Base-by-base conservation (phyloP, 2,329 filamentous ascomycete species). In the Ampelomyces quisqualis region DNA sequence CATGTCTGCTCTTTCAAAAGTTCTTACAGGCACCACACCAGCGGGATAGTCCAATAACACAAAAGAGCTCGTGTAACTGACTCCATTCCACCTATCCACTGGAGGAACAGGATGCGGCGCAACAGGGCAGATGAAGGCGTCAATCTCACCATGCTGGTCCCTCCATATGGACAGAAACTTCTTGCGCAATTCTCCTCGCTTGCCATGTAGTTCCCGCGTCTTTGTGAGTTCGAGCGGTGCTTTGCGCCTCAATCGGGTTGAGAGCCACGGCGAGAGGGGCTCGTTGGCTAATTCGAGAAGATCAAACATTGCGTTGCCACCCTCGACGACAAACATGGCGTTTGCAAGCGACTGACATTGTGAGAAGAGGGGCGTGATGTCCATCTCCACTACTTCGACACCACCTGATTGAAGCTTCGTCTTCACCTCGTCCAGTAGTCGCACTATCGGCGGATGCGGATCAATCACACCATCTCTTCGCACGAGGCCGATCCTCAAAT, bases 1-100 rank as follows among this genome's bases (percentile, higher is more conserved):
- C 47, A 81, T 64, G 64, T 85, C 82, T 1, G 53, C 57, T 37
- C 73, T 65, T 0, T 45, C 58, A 35, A 82, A 72, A 1, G 62
- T 57, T 2, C 81, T 67, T 1, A 85, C 74, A 0, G 81, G 81
- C 1, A 85, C 43, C 3, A 69, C 58, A 13, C 77, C 82, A 2
- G 81, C 77, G 0, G 82, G 77, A 53, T 80, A 82, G 57, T 86
- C 82, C 15, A 85, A 62, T 39, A 85, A 54, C 7, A 84, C 80
- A 54, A 81, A 84, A 1, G 72, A 74, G 15, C 73, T 77, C 1
- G 81, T 84, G 56, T 85, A 85, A 41, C 80, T 77, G 0, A 80
- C 76, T 0, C 76, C 77, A 58, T 83, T 82, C 65, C 80, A 85
- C 2, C 74, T 69, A 65, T 86, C 82, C 39, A 82, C 76, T 7